Conservation (phyloP, 108 stramenopile genomes). For the Aurantiochytrium sp. region DNA sequence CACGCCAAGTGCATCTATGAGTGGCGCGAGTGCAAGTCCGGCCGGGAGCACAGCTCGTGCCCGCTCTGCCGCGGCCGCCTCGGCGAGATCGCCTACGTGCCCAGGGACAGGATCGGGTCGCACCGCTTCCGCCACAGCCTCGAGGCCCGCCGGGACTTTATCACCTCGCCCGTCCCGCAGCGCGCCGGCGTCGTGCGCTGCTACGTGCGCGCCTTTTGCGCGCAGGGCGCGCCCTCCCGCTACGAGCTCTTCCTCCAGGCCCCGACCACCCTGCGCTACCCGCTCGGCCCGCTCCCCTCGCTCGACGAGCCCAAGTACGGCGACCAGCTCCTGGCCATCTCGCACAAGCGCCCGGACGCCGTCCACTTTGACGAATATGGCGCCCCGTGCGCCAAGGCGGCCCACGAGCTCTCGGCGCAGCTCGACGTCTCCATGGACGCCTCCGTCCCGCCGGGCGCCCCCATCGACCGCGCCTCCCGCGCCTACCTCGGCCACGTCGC, state of each 20-base stretch:
- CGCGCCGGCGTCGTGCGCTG: conserved; percentile 9
- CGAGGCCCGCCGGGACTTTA: not conserved
- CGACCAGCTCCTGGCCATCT: not conserved
- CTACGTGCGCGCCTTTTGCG: conserved; percentile 26
- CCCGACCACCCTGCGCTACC: conserved; percentile 21
- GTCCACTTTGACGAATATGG: not conserved
- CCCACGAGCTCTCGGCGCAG: not conserved
- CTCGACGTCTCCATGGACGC: conserved; percentile 19
- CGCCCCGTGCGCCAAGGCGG: too few relatives aligned
- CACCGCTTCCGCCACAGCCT: not conserved
- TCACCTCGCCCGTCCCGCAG: not conserved
- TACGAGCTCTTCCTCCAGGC: conserved; percentile 25
- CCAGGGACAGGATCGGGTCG: conserved; percentile 1
- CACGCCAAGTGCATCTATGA: conserved; percentile 27
- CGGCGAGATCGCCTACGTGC: not conserved
- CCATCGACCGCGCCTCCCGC: not conserved
- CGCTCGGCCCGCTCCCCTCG: conserved; percentile 18
- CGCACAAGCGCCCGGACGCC: not conserved
- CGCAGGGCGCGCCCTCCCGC: not conserved
- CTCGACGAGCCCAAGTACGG: not conserved
- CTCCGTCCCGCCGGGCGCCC: not conserved
- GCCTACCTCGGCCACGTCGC: not conserved
- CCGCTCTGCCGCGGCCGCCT: not conserved
- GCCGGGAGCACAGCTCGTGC: not conserved
- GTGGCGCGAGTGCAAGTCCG: conserved; percentile 14